These are phyloP conservation scores for Citrus australasica DNA, from an alignment of 345 rosid species.

Conservation along the genomic window DNA sequence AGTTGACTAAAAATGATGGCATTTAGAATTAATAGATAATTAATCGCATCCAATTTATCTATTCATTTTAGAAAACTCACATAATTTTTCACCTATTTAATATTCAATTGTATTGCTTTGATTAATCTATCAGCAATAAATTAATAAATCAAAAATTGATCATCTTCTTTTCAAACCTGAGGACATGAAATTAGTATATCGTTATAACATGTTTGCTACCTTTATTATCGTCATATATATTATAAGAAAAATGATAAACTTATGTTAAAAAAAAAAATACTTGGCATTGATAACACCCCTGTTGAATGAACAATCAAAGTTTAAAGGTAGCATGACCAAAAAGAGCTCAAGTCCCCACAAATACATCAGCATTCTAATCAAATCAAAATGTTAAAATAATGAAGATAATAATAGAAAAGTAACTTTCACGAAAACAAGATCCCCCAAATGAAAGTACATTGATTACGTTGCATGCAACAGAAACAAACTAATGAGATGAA, in stretches of 20 bases:
- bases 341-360: not conserved
- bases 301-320: not conserved
- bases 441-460: too few species aligned
- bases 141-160: not conserved
- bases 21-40: not conserved
- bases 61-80: not conserved
- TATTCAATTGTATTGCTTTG: not conserved
- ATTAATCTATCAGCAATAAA: not conserved
- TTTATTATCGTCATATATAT: not conserved
- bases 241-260: not conserved
- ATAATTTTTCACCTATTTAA: not conserved
- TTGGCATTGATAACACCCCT: not conserved
- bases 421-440: not conserved
- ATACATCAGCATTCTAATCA: not conserved
- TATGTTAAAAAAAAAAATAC: not conserved
- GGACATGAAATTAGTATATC: not conserved
- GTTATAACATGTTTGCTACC: not conserved
- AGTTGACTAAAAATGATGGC: not conserved
- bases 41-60: not conserved
- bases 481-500: too few species aligned
- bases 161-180: not conserved
- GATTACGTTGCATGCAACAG: too few species aligned
- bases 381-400: not conserved
- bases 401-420: too few species aligned
- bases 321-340: not conserved